Conservation (phyloP, 2,329 filamentous ascomycete genomes). For the Pyrenochaeta sp. region DNA sequence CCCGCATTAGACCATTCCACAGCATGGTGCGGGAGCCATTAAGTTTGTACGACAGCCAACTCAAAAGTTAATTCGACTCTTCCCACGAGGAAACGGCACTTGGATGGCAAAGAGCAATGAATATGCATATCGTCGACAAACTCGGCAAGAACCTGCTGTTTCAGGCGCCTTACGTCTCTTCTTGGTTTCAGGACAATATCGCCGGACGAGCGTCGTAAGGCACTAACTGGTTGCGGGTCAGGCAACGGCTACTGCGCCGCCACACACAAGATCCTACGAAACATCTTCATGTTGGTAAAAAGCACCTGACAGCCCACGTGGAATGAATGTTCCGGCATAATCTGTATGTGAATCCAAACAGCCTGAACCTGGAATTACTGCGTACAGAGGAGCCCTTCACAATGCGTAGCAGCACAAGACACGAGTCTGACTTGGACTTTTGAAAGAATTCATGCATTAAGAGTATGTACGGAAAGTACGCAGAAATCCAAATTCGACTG, state of each 20-base stretch:
- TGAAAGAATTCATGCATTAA: background rate
- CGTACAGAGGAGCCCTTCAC: background rate
- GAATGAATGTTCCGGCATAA: too few species aligned
- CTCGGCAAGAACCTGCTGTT: constrained; percentile 13
- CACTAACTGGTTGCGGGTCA: constrained; percentile 6
- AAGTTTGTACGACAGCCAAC: too few species aligned
- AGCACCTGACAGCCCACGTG: background rate
- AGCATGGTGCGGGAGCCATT: background rate
- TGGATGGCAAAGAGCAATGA: background rate
- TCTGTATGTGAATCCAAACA: too few species aligned
- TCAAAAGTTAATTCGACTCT: background rate
- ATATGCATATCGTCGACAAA: background rate
- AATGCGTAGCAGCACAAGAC: background rate
- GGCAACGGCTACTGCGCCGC: background rate
- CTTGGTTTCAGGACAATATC: constrained; percentile 31
- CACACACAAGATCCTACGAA: constrained; percentile 1
- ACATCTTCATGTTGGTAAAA: constrained; percentile 2
- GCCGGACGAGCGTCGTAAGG: constrained; percentile 13
- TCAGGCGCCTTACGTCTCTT: constrained; percentile 27
- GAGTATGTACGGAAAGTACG: constrained; percentile 1
- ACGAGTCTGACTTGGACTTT: background rate
- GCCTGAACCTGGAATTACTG: too few species aligned
- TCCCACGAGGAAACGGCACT: background rate
- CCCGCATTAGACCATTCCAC: background rate
- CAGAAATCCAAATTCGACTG: background rate